phyloP scores from a whole-genome alignment of 257 asterid genomes.

The Fraxinus anomala region DNA sequence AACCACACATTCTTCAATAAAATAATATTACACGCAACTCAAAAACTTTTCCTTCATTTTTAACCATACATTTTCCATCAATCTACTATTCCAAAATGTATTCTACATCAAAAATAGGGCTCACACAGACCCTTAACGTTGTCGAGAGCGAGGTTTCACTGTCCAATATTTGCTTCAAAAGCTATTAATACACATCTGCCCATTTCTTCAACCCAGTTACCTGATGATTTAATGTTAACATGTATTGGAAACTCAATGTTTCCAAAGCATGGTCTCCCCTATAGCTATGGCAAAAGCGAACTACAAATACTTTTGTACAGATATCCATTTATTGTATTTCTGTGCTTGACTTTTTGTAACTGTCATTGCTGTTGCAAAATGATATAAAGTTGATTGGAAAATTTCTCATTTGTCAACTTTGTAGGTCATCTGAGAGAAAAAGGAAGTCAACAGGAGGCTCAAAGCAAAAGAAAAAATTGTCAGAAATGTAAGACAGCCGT shows the following conservation, averaged over 20 bases:
- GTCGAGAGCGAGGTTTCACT: not conserved
- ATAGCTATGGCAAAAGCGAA: conserved; percentile 7
- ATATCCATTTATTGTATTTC: conserved; percentile 19
- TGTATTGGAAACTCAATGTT: conserved; percentile 8
- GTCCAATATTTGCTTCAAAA: not conserved
- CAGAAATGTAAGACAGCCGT: conserved; percentile 56
- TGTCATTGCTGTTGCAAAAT: conserved; percentile 18
- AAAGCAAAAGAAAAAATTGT: conserved; percentile 40
- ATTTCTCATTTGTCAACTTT: conserved; percentile 29
- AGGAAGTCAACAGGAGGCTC: conserved; percentile 49
- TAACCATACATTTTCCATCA: too few species aligned
- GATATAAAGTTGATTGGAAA: conserved; percentile 15
- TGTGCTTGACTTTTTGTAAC: conserved; percentile 6
- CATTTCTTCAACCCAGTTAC: conserved; percentile 16
- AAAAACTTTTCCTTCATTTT: too few species aligned
- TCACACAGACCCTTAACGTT: not conserved
- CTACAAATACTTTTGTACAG: conserved; percentile 10
- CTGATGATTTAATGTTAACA: conserved; percentile 15
- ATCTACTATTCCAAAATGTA: too few species aligned
- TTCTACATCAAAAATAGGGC: too few species aligned
- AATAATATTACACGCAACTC: too few species aligned
- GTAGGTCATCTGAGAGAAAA: conserved; percentile 66
- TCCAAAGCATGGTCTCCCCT: conserved; percentile 12
- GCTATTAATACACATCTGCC: conserved; percentile 10
- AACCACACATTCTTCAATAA: too few species aligned